These are phyloP conservation scores for cucumber (Cucumis sativus) DNA, from an alignment of 306 rosid genomes.

Conservation along the genomic window DNA sequence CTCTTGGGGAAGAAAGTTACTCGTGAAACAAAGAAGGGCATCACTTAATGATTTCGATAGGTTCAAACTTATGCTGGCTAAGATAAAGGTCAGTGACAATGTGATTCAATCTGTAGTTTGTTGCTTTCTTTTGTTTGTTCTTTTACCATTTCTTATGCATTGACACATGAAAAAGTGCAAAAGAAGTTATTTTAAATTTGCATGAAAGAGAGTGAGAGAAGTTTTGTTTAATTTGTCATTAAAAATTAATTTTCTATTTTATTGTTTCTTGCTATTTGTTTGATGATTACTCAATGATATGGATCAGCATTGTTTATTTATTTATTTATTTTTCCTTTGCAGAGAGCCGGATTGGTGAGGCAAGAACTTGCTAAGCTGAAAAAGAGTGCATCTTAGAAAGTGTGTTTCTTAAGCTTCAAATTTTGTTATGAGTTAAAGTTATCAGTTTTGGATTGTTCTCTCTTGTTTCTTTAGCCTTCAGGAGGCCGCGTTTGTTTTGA, in stretches of 20 bases:
- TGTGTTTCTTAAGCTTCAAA: not conserved
- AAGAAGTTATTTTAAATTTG: too few species aligned
- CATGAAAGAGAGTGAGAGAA: not conserved
- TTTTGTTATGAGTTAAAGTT: conserved; percentile 1
- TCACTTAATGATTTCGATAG: conserved; percentile 37
- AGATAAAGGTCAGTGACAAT: conserved; percentile 25
- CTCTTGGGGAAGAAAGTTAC: conserved; percentile 44
- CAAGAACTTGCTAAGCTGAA: conserved; percentile 77
- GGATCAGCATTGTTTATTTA: not conserved
- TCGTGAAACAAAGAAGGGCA: conserved; percentile 37
- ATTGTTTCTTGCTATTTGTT: not conserved
- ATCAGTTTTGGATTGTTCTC: not conserved
- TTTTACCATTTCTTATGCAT: not conserved
- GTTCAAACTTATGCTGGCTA: conserved; percentile 46
- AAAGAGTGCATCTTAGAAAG: conserved; percentile 35
- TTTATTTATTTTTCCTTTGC: conserved; percentile 14
- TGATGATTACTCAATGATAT: not conserved
- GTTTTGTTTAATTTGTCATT: not conserved
- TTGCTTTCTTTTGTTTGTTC: not conserved
- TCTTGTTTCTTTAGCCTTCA: not conserved
- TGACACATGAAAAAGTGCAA: not conserved
- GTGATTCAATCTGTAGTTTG: not conserved
- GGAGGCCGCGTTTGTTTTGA: not conserved
- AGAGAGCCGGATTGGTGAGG: conserved; percentile 75
- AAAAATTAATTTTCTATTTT: not conserved